Evolutionary conservation across 2,329 filamentous ascomycete species (phyloP).

Genomic region (Fusarium duplospermum): DNA sequence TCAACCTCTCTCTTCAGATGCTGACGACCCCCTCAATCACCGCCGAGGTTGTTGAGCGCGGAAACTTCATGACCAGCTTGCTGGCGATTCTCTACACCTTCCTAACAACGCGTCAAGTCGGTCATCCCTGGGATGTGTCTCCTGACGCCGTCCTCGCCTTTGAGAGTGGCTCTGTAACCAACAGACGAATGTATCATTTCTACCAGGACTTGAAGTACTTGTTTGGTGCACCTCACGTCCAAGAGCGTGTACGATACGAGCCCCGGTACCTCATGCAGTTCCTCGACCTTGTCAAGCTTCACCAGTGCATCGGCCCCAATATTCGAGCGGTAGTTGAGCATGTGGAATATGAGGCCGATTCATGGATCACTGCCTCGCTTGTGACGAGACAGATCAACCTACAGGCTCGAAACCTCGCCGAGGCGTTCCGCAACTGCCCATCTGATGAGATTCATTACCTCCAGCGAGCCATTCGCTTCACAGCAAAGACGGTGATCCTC

Average conservation of each 20-base stretch:
- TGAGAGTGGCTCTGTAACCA: constrained; percentile 93
- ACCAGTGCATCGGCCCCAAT: constrained; percentile 97
- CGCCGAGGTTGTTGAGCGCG: constrained; percentile 91
- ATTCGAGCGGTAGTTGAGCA: constrained; percentile 91
- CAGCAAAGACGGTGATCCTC: constrained; percentile 85
- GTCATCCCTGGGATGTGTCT: constrained; percentile 89
- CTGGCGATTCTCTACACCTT: constrained; percentile 98
- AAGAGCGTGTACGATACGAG: constrained; percentile 84
- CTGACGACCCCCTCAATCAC: constrained; percentile 97
- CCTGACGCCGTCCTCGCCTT: constrained; percentile 89
- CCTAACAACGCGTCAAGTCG: constrained; percentile 93
- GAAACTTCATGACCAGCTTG: constrained; percentile 94
- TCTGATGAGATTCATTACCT: constrained; percentile 75
- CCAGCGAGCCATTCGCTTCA: constrained; percentile 76
- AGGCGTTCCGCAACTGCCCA: constrained; percentile 80
- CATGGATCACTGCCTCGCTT: constrained; percentile 95
- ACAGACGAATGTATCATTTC: constrained; percentile 96
- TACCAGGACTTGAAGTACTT: constrained; percentile 95
- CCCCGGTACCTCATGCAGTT: constrained; percentile 93
- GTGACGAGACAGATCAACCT: constrained; percentile 96
- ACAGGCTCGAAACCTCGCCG: constrained; percentile 87
- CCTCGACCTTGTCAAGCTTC: constrained; percentile 92
- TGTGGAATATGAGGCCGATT: constrained; percentile 97
- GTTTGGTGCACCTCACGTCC: constrained; percentile 88
- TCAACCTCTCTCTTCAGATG: constrained; percentile 97